Conservation (phyloP, 345 rosid genomes). For the Hypericum perforatum region DNA sequence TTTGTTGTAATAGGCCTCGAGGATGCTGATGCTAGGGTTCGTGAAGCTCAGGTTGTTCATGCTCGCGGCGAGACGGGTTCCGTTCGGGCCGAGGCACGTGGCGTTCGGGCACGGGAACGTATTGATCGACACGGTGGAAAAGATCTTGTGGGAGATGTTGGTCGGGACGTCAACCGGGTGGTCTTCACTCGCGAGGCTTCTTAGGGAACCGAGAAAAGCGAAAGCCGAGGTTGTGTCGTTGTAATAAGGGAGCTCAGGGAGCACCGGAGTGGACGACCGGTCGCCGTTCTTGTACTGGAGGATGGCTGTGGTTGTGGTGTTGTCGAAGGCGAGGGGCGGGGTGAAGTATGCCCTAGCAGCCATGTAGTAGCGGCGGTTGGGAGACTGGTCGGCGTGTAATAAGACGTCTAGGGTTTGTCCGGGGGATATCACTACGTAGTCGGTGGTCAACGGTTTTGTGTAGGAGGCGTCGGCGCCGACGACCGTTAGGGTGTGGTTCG, state of each 20-base stretch:
- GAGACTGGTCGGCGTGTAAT: constrained; percentile 33
- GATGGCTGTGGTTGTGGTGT: constrained; percentile 38
- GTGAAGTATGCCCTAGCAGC: constrained; percentile 36
- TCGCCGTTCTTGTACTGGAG: constrained; percentile 42
- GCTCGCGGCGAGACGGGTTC: constrained; percentile 23
- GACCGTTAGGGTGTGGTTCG: constrained; percentile 32
- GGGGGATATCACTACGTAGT: constrained; percentile 38
- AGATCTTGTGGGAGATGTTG: constrained; percentile 19
- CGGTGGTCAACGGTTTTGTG: constrained; percentile 21
- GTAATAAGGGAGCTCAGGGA: constrained; percentile 37
- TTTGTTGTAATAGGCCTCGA: constrained; percentile 39
- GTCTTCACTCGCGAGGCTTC: constrained; percentile 13
- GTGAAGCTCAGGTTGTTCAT: constrained; percentile 38
- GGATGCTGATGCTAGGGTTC: constrained; percentile 14
- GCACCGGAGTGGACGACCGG: constrained; percentile 12
- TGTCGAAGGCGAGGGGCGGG: constrained; percentile 12
- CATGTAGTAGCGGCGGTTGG: constrained; percentile 34
- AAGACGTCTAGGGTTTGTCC: constrained; percentile 50
- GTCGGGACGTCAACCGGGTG: constrained; percentile 31
- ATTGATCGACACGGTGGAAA: constrained; percentile 32
- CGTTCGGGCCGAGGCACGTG: constrained; percentile 2
- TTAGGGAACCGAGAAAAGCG: constrained; percentile 8
- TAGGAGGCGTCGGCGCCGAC: constrained; percentile 40
- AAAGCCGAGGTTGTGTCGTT: constrained; percentile 26
- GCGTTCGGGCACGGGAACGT: constrained; percentile 14